Percentiles rank a stretch among this genome's conserved stretches.
Conservation (phyloP, 116 monocot genomes). For the Papilionanthe hybrid region DNA sequence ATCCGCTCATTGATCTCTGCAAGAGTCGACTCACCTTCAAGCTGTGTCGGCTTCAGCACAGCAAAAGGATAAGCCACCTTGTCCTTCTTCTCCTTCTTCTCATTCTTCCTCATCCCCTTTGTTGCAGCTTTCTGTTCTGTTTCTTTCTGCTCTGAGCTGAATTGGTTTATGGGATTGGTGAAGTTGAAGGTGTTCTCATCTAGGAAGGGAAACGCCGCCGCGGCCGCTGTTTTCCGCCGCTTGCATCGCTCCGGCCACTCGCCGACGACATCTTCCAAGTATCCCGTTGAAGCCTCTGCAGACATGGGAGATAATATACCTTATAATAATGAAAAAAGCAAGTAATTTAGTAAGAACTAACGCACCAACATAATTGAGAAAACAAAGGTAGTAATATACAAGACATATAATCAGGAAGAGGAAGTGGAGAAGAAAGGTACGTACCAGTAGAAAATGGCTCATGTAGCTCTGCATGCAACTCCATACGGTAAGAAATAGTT, state of each 20-base stretch:
- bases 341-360: neutral
- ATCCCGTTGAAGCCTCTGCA: conserved; percentile 50
- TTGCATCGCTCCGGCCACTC: conserved; percentile 36
- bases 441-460: conserved; percentile 12
- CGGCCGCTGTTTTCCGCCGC: conserved; percentile 20
- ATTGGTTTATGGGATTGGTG: neutral
- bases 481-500: conserved; percentile 23
- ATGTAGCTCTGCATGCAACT: conserved; percentile 20
- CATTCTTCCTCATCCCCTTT: neutral
- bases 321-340: neutral
- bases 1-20: conserved; percentile 73
- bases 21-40: conserved; percentile 54
- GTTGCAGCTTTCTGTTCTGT: neutral
- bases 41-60: conserved; percentile 59
- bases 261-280: conserved; percentile 40
- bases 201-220: no score
- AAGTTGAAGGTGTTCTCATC: neutral
- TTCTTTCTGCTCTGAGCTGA: neutral
- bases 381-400: no score
- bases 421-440: neutral
- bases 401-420: no score
- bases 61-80: conserved; percentile 61
- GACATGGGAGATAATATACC: conserved; percentile 25
- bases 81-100: conserved; percentile 22
- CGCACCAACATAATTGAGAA: no score